These are phyloP conservation scores for Hyaloraphidium curvatum DNA, from an alignment of 192 early-diverging fungal species.

Conservation along the genomic window DNA sequence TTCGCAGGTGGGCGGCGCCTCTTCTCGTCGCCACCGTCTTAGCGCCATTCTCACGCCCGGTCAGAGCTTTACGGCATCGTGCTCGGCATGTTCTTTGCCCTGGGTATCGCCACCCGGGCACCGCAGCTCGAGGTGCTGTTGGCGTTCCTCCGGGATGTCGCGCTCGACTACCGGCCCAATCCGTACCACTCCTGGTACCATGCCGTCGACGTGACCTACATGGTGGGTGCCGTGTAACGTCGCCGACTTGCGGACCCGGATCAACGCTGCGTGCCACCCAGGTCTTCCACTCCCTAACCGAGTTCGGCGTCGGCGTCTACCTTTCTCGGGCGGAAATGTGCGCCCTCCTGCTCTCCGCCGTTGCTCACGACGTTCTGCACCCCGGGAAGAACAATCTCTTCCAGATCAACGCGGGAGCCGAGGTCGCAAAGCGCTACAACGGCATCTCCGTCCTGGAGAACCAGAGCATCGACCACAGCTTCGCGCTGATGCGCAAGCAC, in stretches of 20 bases:
- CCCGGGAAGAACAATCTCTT: slow-evolving; percentile 82
- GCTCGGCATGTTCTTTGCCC: slow-evolving; percentile 50
- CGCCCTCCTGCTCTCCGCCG: slow-evolving; percentile 55
- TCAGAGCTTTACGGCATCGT: slow-evolving; percentile 63
- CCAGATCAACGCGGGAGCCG: slow-evolving; percentile 68
- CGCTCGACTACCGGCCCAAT: slow-evolving; percentile 59
- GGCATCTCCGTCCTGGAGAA: slow-evolving; percentile 71
- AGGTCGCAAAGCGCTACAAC: slow-evolving; percentile 48
- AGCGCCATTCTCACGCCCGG: no score
- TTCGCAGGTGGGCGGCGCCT: no score
- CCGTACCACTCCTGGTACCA: slow-evolving; percentile 88
- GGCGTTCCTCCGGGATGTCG: slow-evolving; percentile 69
- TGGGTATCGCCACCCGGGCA: slow-evolving; percentile 38
- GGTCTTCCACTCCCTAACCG: slow-evolving; percentile 44
- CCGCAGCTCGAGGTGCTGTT: slow-evolving; percentile 44
- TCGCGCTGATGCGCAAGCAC: slow-evolving; percentile 57
- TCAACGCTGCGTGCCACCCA: not conserved
- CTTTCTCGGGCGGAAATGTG: slow-evolving; percentile 50
- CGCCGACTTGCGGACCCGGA: not conserved
- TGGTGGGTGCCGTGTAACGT: slow-evolving; percentile 19
- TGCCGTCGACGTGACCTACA: slow-evolving; percentile 70
- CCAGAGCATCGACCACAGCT: slow-evolving; percentile 58
- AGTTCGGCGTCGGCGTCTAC: slow-evolving; percentile 45
- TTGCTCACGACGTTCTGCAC: slow-evolving; percentile 77
- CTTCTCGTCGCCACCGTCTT: no score